Evolutionary conservation across 139 green algal species (phyloP), one percentile per base, ranked within the genome.

Genomic region (Chlamydomonas incerta): DNA sequence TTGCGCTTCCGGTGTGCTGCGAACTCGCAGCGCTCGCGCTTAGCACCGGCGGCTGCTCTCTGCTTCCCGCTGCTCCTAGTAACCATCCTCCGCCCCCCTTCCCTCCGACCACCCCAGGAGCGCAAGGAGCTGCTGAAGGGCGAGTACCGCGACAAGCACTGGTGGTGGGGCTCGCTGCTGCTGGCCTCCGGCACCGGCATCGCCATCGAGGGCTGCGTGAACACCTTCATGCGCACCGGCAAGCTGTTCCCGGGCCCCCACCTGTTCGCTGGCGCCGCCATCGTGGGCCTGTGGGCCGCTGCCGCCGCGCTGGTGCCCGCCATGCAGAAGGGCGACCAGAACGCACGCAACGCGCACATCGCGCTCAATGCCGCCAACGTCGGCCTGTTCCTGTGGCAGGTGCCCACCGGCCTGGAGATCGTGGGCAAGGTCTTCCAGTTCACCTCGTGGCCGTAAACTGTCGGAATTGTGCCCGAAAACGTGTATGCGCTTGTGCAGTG

Each of bases 211-310:
- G 98, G 98, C 52, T 90, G 89, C 66, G 60, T 96, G 79, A 99
- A 99, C 94, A 99, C 98, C 41, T 99, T 91, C 88, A 90, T 98
- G 20, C 92, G 98, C 67, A 97, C 95, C 35, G 71, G 95, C 73
- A 98, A 98, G 92, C 95, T 99, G 46, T 99, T 99, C 94, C 98
- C 98, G 4, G 98, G 98, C 11, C 98, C 98, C 41, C 98, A 99
- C 90, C 95, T 99, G 80, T 99, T 96, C 82, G 96, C 96, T n/a
- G 88, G 88, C 33, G 95, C 96, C 35, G 83, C 52, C 81, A 99
- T 99, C 76, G 94, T 96, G 2, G 92, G 91, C 5, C 88, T 99
- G 63, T 99, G 98, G 98, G 97, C 96, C 5, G 67, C 95, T 14
- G 98, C 98, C 28, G 96, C 98, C 0, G 87, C 95, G 0, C 92